Evolutionary conservation across 306 rosid genomes (phyloP), one percentile per base, ranked within the genome.

Genomic region (Castanea sativa): DNA sequence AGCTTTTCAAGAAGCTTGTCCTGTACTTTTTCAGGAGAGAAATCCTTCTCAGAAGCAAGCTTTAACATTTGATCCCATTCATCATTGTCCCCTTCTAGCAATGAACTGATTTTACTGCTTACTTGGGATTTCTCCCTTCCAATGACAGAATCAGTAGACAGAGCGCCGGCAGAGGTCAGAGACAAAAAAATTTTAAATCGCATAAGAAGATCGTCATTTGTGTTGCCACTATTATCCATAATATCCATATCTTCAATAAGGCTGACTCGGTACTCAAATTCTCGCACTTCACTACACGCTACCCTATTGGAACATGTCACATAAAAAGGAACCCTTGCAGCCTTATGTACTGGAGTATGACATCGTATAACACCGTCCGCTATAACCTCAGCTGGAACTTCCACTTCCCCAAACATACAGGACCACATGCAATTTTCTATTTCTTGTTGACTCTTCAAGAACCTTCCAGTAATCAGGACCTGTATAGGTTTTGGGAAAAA

Each of bases 401-500:
- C 98, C 75, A 90, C 84, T 82, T 92, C 94, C 12, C 98, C 97
- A 83, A 94, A 94, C 98, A 94, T 92, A 76, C 96, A 91, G 18
- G 97, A 92, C 96, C 96, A 94, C 74, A 88, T 83, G 76, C 81
- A 81, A 58, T 56, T 78, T 87, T 86, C 92, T 64, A 79, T 85
- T 76, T 84, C 91, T 73, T 87, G 85, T 30, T 74, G 89, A 74
- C 81, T 78, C 74, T 76, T 89, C 84, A 92, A 86, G 84, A 94
- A 92, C 75, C 76, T 83, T 69, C 98, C 97, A 2, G 90, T 89
- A 78, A 94, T 83, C 76, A 92, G 81, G 82, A 94, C 93, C 98
- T 92, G 87, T 41, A 74, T 10, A 38, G 58, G 57, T 65, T 57
- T 60, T 67, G 49, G 78, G 58, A 21, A 33, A 60, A 75, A 80